phyloP scores from a whole-genome alignment of 345 rosid genomes.

The Odontarrhena argentea region DNA sequence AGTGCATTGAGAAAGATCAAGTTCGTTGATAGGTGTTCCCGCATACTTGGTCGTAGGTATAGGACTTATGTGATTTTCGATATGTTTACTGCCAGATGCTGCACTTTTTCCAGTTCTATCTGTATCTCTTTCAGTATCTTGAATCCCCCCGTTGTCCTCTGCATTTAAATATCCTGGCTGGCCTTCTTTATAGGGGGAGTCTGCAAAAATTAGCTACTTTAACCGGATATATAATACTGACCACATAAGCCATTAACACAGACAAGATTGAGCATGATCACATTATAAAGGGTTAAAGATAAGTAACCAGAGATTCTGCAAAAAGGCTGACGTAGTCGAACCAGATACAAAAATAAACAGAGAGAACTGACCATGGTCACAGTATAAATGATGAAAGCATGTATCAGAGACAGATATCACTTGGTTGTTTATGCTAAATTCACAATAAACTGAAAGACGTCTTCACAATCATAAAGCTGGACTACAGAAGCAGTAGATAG shows the following conservation, averaged over 20 bases:
- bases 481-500: constrained; percentile 3
- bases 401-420: constrained; percentile 11
- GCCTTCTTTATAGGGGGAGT: constrained; percentile 58
- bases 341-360: constrained; percentile 17
- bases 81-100: constrained; percentile 54
- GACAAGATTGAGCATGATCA: constrained; percentile 16
- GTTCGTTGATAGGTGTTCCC: constrained; percentile 86
- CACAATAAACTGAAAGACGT: neutral
- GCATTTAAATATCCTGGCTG: constrained; percentile 60
- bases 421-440: constrained; percentile 1
- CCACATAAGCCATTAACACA: neutral
- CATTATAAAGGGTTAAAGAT: neutral
- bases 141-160: constrained; percentile 64
- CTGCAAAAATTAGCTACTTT: constrained; percentile 48
- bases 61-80: constrained; percentile 55
- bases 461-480: constrained; percentile 13
- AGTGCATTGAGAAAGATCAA: constrained; percentile 92
- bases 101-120: constrained; percentile 65
- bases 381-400: neutral
- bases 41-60: constrained; percentile 64
- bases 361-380: constrained; percentile 13
- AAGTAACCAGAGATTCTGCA: constrained; percentile 4
- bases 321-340: neutral
- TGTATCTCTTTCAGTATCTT: constrained; percentile 66
- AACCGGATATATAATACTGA: constrained; percentile 25